Evolutionary conservation across 305 asterid species (phyloP), one percentile per base, ranked within the genome.

Genomic region (Striga hermonthica): DNA sequence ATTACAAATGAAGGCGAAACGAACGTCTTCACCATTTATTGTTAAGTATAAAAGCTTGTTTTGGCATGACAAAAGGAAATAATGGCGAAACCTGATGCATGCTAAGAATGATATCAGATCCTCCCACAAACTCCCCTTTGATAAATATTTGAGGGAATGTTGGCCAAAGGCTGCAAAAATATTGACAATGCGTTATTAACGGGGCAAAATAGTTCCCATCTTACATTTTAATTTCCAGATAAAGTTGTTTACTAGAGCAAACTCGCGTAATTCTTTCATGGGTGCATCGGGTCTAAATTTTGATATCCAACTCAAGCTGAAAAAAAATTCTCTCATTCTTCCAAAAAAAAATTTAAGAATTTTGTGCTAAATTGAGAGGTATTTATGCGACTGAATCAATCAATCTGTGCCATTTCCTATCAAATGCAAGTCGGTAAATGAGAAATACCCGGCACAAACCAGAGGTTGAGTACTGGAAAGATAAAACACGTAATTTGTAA

Each of bases 101-200:
- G 72, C 68, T 85, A 45, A 93, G 95, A 76, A 93, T 79, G 85
- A 93, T 93, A 79, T 93, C 99, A 54, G 99, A 93, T 74, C 99
- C 99, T 64, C 99, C 99, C 39, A 93, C 58, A 70, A 93, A 93
- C 79, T 90, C 97, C 31, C 96, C 96, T 0, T 83, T 79, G 88
- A 93, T 86, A 78, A 93, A 93, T 81, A 93, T 85, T 67, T 93
- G 97, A 37, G 97, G 98, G 77, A 93, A 93, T 55, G 99, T 93
- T 6, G 99, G 99, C 97, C 99, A 93, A 80, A 80, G 85, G 87
- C 99, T 93, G 84, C 84, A 81, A 63, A 14, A 63, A 70, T 40
- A 37, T 6, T 1, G 35, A 9, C 69, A 41, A 66, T 44, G 54
- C 12, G 64, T 72, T 41, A 72, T 47, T 31, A n/a, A 12, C 49